Evolutionary conservation across 2,329 filamentous ascomycete genomes (phyloP), one percentile per base, ranked within the genome.

Genomic region (Fusarium coffeatum): DNA sequence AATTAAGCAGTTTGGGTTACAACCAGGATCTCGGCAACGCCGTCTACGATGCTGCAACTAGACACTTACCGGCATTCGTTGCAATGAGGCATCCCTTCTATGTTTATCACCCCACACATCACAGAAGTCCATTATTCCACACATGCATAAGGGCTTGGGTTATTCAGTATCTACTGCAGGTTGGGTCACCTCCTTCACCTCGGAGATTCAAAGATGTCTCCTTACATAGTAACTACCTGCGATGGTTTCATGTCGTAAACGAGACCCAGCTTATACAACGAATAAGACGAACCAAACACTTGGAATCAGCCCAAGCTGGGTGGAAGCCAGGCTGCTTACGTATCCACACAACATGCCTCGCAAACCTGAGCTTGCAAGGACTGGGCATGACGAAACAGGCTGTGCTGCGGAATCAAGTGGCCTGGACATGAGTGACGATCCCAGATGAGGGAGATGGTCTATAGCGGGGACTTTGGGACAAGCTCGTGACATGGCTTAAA

Each of bases 231-330:
- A 72, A 62, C 46, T 64, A 57, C 64, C 45, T 69, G 66, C 51
- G 40, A 64, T 48, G 58, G 70, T 62, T 62, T 64, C 62, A 73
- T 72, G 23, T 66, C 60, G 64, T 63, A 73, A 72, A 73, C 69
- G 68, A 75, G 59, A 55, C 41, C 57, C 42, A 49, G 49, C 56
- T 45, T 57, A 53, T 34, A 68, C 28, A 34, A 59, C 73, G 73
- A 74, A 75, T 74, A 49, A 62, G 60, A 64, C 40, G 53, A 46
- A 49, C 22, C 32, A 43, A 66, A 62, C 32, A 48, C 58, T 51
- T 60, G 53, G 64, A 46, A 41, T 57, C 55, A 46, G 64, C 47
- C 48, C 63, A 57, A 65, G 64, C 53, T 50, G 22, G 49, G 59
- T 68, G 53, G 59, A 57, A 61, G 64, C 63, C 60, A 54, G 59